Evolutionary conservation across 208 protist species (phyloP).

Genomic region (Acanthamoeba sp.): DNA sequence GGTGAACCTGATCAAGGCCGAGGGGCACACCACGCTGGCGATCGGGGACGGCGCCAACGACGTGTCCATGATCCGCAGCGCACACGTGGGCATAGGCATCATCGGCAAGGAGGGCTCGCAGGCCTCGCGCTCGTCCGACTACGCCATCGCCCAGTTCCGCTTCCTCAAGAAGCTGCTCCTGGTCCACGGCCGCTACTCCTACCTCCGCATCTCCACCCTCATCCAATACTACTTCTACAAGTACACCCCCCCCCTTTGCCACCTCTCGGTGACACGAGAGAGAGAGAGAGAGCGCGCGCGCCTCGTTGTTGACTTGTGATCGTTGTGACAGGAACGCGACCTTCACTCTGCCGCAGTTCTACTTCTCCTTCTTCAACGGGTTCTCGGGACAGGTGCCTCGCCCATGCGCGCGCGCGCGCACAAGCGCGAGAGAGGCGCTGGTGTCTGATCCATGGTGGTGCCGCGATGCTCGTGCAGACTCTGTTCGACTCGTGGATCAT

Average conservation of each 20-base stretch:
- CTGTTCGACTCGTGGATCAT: conserved; percentile 72
- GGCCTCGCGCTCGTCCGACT: conserved; percentile 88
- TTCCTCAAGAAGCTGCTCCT: conserved; percentile 80
- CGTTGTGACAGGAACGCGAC: conserved; percentile 91
- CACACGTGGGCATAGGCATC: conserved; percentile 92
- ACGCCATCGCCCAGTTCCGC: conserved; percentile 92
- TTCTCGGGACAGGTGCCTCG: conserved; percentile 91
- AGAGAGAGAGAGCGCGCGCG: too few species aligned
- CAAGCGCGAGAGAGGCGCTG: not conserved
- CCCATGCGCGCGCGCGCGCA: not conserved
- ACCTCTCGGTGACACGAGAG: conserved; percentile 92
- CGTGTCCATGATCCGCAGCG: conserved; percentile 90
- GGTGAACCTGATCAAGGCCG: conserved; percentile 81
- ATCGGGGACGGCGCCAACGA: conserved; percentile 92
- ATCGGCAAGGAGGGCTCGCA: conserved; percentile 90
- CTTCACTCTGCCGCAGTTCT: conserved; percentile 92
- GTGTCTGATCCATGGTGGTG: not conserved
- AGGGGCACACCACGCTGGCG: conserved; percentile 81
- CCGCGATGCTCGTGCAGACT: conserved; percentile 76
- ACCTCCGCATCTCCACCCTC: conserved; percentile 93
- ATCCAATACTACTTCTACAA: conserved; percentile 98
- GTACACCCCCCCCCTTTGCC: conserved; percentile 90
- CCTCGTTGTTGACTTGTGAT: too few species aligned
- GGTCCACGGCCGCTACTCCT: conserved; percentile 72
- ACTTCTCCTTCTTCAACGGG: conserved; percentile 92